Base-by-base conservation (phyloP, 495 filamentous ascomycete species). In the Ramalina intermedia region DNA sequence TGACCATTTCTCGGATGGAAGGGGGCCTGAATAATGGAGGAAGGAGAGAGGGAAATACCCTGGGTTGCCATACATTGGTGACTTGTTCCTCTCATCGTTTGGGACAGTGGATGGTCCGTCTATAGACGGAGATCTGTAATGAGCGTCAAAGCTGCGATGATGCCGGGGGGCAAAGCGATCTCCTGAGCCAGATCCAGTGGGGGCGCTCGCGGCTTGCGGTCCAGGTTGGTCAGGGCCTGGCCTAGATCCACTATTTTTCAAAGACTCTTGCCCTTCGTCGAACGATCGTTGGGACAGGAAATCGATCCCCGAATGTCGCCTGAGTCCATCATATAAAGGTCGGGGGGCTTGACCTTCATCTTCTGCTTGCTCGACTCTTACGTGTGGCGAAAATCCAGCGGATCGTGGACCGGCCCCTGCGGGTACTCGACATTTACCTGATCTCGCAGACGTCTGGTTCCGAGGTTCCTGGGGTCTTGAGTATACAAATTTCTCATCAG, bases 31-130 rank as follows among this genome's bases (percentile, higher is more conserved):
- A 57, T 56, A 53, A 49, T 47, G 41, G 46, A 49, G 36, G 49
- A 39, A 55, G 47, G 40, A 46, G 52, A 53, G 43, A 51, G 57
- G 59, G 59, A 33, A 52, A 48, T 55, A 57, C 59, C 55, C 52
- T 53, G n/a, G 41, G 41, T 50, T 20, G 17, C 49, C 56, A 51
- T 59, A 60, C 57, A 57, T 55, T 24, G 57, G 46, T 24, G 41
- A 33, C 41, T 49, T 55, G 20, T 16, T 40, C 26, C 27, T 27
- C 44, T 52, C 49, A 42, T 41, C 45, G 17, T 35, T 38, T 21
- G 39, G 24, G 7, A 27, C 18, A 27, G 50, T 24, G 38, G 20
- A 42, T 14, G 23, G 45, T 21, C 47, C 43, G 7, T 50, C 16
- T 16, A 26, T 18, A 9, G 29, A 47, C 9, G 44, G 44, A 36